Percentiles rank a stretch among this genome's conserved stretches.
Evolutionary conservation across 1,139 yeast genomes (phyloP).

Genomic region (Saccharomyces hybrid): DNA sequence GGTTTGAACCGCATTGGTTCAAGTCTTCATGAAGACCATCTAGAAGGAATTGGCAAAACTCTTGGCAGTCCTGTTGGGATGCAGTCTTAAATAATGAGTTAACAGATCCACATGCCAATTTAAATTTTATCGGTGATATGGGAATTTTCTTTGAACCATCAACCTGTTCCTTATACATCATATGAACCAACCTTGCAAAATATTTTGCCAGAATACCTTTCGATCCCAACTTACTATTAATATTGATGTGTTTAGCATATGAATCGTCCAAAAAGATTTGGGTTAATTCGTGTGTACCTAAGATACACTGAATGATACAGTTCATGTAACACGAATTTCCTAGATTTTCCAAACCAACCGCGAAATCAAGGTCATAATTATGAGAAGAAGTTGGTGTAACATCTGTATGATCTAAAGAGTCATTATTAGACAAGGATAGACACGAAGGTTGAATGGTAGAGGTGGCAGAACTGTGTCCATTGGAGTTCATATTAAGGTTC

Average conservation of each 20-base stretch:
- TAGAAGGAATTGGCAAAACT: conserved; percentile 72
- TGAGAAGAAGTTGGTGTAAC: not conserved
- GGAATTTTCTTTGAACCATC: conserved; percentile 20
- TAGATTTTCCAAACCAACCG: conserved; percentile 64
- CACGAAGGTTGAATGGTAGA: not conserved
- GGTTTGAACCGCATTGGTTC: conserved; percentile 55
- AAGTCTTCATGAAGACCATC: conserved; percentile 88
- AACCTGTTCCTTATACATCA: conserved; percentile 38
- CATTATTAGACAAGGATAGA: not conserved
- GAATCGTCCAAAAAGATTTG: conserved; percentile 47
- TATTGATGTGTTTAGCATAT: conserved; percentile 66
- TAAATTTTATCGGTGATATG: conserved; percentile 43
- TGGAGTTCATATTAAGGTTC: not conserved
- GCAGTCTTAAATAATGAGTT: conserved; percentile 65
- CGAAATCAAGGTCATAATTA: conserved; percentile 26
- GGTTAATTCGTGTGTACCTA: conserved; percentile 44
- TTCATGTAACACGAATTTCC: conserved; percentile 96
- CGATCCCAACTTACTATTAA: conserved; percentile 70
- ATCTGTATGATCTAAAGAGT: not conserved
- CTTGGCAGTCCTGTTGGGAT: conserved; percentile 93
- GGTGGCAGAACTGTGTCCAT: not conserved
- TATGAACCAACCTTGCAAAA: conserved; percentile 57
- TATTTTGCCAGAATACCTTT: conserved; percentile 72
- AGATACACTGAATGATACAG: conserved; percentile 77
- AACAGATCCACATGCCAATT: conserved; percentile 56